Evolutionary conservation across 2,329 filamentous ascomycete species (phyloP), one percentile per base, ranked within the genome.

Genomic region (Tolypocladium sp.): DNA sequence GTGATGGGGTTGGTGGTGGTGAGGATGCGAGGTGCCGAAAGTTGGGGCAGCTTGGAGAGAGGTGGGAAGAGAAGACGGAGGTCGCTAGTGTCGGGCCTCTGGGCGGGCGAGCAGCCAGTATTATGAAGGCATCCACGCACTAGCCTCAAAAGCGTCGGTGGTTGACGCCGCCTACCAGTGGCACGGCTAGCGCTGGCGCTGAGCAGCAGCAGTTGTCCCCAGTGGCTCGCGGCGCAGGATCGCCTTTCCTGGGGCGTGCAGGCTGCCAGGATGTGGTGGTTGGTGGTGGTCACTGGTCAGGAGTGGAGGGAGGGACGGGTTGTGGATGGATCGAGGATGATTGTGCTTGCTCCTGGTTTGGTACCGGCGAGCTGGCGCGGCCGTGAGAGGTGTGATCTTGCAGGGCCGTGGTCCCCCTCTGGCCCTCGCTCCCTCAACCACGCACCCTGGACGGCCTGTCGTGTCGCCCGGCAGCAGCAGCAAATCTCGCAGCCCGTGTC

Each of bases 101-200:
- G 49, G 4, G 30, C 4, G 49, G 49, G 49, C 30, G 49, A 35
- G 17, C 30, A 22, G 49, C 30, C 20, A 52, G 49, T 53, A 53
- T 53, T 68, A 68, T 69, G 67, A 68, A 64, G 67, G 64, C 61
- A 69, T 68, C 65, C 64, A 63, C 58, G 63, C 63, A 65, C 61
- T 64, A 67, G 67, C 65, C 65, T 65, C 68, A 65, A 63, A 61
- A 57, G 55, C 30, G 40, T 17, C 6, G 30, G 42, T 57, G 67
- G 13, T 66, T 62, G 62, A 68, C 65, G 67, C 67, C 66, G 67
- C 61, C 61, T 59, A 64, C 61, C 60, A 60, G 66, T 68, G 65
- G 66, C 66, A 59, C 59, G 42, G 44, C 60, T 57, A 62, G 63
- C 55, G 58, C 44, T 58, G 54, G 58, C 41, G 57, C 52, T 58